Evolutionary conservation across 108 stramenopile species (phyloP), one percentile per base, ranked within the genome.

Genomic region (Fragilaria crotonensis): DNA sequence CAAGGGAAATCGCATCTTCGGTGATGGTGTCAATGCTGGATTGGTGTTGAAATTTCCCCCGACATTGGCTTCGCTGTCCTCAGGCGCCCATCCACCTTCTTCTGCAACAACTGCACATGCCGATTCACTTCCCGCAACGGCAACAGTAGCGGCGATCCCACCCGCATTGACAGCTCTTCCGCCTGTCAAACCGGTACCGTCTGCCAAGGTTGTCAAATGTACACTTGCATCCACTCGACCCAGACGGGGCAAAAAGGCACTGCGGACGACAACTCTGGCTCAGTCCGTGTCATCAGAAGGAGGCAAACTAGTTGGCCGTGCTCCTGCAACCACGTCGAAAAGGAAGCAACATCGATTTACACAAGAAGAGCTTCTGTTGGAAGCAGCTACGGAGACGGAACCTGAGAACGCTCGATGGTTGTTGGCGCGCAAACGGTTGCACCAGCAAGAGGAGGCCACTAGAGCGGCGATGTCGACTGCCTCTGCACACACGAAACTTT

Each of bases 321-420:
- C 65, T 25, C 3, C 49, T 25, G 49, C 27, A 17, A 17, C 57
- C 26, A n/a, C 29, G 4, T 14, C 60, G 48, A 61, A 65, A 41
- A 33, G 53, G 23, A 70, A 67, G 45, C 75, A 71, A 60, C 66
- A 62, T 28, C 66, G 54, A 31, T 75, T 72, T 53, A 72, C 77
- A 26, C 92, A 93, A 67, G 92, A 90, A 72, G 88, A 93, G 58
- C 54, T 93, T 28, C 66, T 93, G 5, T 45, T 93, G 33, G 92
- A 93, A 64, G 80, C 92, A 0, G 75, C 80, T 5, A 64, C 75
- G 29, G 58, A 60, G 3, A 93, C 92, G 49, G 88, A 87, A 59
- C 70, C 76, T 4, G 80, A 78, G 59, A 93, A 93, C 72, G 18
- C 63, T 46, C 75, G 83, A 64, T 93, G 88, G 88, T 46, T 89